phyloP scores from a whole-genome alignment of 2,329 filamentous ascomycete genomes.

The Blumeriella jaapii region DNA sequence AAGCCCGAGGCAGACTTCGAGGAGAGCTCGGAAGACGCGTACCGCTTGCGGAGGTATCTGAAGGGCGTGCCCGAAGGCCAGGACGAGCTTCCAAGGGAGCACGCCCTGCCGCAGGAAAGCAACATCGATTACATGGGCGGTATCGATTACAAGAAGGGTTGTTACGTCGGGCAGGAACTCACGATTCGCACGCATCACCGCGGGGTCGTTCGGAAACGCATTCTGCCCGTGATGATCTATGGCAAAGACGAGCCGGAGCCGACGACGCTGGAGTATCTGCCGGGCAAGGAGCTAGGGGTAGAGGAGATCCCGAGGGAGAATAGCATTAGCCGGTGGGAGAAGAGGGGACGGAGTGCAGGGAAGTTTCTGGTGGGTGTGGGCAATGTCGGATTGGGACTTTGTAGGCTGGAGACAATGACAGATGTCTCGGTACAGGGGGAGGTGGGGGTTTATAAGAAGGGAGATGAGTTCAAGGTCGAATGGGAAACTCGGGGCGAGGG shows the following conservation, averaged over 20 bases:
- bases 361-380: constrained; percentile 72
- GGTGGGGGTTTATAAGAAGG: constrained; percentile 37
- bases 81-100: constrained; percentile 58
- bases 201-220: constrained; percentile 82
- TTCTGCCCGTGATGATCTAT: constrained; percentile 72
- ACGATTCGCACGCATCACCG: constrained; percentile 93
- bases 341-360: constrained; percentile 60
- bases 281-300: constrained; percentile 23
- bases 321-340: constrained; percentile 39
- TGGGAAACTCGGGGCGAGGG: constrained; percentile 31
- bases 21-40: constrained; percentile 43
- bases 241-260: constrained; percentile 31
- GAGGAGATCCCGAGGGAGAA: constrained; percentile 29
- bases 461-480: constrained; percentile 36
- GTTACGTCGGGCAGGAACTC: constrained; percentile 92
- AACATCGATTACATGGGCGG: constrained; percentile 80
- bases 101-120: constrained; percentile 72
- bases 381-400: constrained; percentile 78
- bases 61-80: constrained; percentile 79
- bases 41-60: constrained; percentile 67
- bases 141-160: constrained; percentile 91
- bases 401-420: constrained; percentile 84
- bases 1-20: constrained; percentile 29
- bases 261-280: constrained; percentile 36
- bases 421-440: constrained; percentile 60